Evolutionary conservation across 1,139 yeast species (phyloP), one percentile per base, ranked within the genome.

Genomic region (Kazachstania sp.): DNA sequence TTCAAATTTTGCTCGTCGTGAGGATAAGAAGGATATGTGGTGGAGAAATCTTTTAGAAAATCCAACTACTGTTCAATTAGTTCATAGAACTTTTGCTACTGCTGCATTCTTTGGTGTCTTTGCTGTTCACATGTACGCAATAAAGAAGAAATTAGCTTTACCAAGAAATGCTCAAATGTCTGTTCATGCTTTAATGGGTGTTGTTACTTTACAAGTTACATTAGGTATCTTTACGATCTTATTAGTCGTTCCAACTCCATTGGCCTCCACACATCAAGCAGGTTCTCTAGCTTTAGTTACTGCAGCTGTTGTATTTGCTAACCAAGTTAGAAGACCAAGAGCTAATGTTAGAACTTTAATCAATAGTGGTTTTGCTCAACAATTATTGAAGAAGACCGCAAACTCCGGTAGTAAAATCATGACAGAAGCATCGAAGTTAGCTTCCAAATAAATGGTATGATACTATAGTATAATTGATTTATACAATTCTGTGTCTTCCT

Each of bases 211-310:
- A 29, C 99, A 94, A 68, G 95, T 84, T 3, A 70, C 86, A 0
- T 72, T 94, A 44, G 99, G 99, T 48, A 86, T 90, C 46, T 70
- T 80, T 37, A 92, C 98, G 0, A 74, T 94, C 59, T 67, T 90
- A 38, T 90, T 87, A 65, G 74, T 88, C 52, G 98, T 92, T 16
- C 99, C 99, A 35, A 81, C 86, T 37, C 86, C 95, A 16, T 69
- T 92, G 44, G 99, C 96, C 1, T 95, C 97, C 8, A 78, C 90
- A 7, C 99, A 94, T 65, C 99, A 94, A 71, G 97, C 97, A 13
- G 97, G 98, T 54, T 95, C 97, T 0, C 71, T 94, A 60, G 95
- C 95, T 0, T 73, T 94, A 47, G 72, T 94, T 57, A 92, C 98
- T 0, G 74, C 85, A 13, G 77, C 87, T 26, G 71, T 92, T 53